Evolutionary conservation across 345 rosid genomes (phyloP), one percentile per base, ranked within the genome.

Genomic region (Litchi chinensis): DNA sequence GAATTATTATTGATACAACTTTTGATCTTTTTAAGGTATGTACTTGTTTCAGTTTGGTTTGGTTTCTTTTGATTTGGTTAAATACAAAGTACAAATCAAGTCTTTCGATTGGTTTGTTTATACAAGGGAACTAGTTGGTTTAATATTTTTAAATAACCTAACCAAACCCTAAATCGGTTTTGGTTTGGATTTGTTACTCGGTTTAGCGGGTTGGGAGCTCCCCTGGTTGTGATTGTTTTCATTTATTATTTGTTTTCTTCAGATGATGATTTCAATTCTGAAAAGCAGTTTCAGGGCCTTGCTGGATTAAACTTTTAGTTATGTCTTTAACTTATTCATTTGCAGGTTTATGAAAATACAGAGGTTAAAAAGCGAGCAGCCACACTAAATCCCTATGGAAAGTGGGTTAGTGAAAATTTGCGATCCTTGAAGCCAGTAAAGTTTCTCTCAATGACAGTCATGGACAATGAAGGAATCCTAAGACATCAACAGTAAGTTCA

Each of bases 261-360:
- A 63, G 50, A 63, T 40, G 52, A 73, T 59, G 67, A 5, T 46
- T 41, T 74, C 21, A 28, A 48, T 46, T 75, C 44, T n/a, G 19
- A 65, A 54, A 65, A 65, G 71, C 59, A 66, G 41, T 74, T 66
- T 21, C 21, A 43, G 39, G 77, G 70, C 21, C 63, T 43, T 65
- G 43, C 66, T 62, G 64, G 44, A 62, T 64, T 39, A 32, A 15
- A 59, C 0, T 44, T 62, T 70, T 80, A 43, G 57, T 75, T 76
- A 50, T 28, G 22, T 76, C 12, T 32, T 52, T 57, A 68, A 63
- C 48, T 77, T 63, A 43, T 81, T 32, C 15, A 68, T 82, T 76
- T 87, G 70, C 82, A 96, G 99, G 99, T 96, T 70, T 96, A 86
- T 79, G 99, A 96, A 87, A 96, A 96, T 52, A 91, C 97, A 24